phyloP scores from a whole-genome alignment of 257 asterid species.

The Galeopsis tetrahit region DNA sequence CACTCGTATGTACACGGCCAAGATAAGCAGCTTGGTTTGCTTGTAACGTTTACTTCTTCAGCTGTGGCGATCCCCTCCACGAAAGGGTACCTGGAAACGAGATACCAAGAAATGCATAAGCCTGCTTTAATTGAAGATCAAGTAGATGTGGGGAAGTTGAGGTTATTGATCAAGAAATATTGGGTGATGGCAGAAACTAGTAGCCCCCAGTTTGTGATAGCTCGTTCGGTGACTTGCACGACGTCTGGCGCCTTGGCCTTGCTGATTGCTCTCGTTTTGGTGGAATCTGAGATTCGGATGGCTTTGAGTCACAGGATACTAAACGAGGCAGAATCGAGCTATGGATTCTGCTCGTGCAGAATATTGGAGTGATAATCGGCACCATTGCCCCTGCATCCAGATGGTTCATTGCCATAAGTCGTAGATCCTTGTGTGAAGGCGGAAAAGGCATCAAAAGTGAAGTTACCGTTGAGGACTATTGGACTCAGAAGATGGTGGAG shows the following conservation, averaged over 20 bases:
- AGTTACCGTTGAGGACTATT: constrained; percentile 41
- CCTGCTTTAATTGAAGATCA: constrained; percentile 35
- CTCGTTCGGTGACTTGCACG: constrained; percentile 46
- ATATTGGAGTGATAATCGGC: constrained; percentile 43
- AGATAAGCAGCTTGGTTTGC: constrained; percentile 52
- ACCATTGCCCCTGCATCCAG: constrained; percentile 44
- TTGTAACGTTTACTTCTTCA: constrained; percentile 34
- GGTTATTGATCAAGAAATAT: constrained; percentile 38
- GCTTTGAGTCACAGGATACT: background rate
- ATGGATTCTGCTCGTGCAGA: constrained; percentile 41
- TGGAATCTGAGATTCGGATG: constrained; percentile 39
- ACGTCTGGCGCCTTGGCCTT: constrained; percentile 37
- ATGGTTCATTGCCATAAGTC: constrained; percentile 35
- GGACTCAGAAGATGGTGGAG: constrained; percentile 57
- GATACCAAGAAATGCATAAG: constrained; percentile 42
- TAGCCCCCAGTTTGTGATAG: constrained; percentile 54
- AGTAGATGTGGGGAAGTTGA: constrained; percentile 33
- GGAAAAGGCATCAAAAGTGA: constrained; percentile 16
- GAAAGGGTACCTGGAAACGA: constrained; percentile 42
- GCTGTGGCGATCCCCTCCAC: constrained; percentile 44
- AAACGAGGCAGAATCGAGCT: constrained; percentile 23
- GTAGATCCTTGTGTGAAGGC: constrained; percentile 22
- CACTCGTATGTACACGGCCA: constrained; percentile 40
- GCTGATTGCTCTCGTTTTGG: constrained; percentile 29
- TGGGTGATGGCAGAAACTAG: constrained; percentile 58